Evolutionary conservation across 75 land plant genomes (phyloP).

Genomic region (Pinus tabuliformis): DNA sequence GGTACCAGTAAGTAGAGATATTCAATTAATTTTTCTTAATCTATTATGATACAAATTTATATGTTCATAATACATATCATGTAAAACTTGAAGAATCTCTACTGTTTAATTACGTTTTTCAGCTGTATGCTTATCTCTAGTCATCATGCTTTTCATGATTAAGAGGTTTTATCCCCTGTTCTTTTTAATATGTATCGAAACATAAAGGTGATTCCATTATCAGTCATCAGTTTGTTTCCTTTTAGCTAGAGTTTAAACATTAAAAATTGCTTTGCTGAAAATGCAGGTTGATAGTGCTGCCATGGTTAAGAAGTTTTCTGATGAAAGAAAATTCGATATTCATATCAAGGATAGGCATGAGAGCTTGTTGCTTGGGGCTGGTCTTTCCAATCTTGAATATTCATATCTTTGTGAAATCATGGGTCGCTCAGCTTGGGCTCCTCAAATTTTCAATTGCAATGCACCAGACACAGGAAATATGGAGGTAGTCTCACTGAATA

Average conservation of each 20-base stretch:
- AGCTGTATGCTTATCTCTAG: not conserved
- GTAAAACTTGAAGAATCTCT: not conserved
- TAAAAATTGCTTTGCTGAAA: not conserved
- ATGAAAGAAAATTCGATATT: constrained; percentile 10
- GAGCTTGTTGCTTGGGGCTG: constrained; percentile 68
- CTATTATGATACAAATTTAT: not conserved
- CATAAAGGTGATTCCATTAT: not conserved
- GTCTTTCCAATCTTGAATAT: constrained; percentile 95
- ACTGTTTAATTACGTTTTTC: not conserved
- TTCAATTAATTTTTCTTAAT: not conserved
- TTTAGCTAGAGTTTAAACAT: not conserved
- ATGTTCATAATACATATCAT: not conserved
- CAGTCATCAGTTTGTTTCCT: not conserved
- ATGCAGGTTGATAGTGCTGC: constrained; percentile 92
- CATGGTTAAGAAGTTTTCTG: constrained; percentile 49
- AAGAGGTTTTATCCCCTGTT: not conserved
- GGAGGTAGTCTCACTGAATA: constrained; percentile 62
- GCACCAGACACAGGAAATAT: constrained; percentile 99
- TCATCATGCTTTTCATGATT: not conserved
- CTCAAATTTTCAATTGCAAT: constrained; percentile 90
- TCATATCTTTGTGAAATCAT: constrained; percentile 90
- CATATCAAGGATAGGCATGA: constrained; percentile 8
- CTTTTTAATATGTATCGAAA: not conserved
- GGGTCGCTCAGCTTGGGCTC: constrained; percentile 93
- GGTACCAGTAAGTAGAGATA: constrained; percentile 68